A percentile compares a stretch with the other conserved stretches of the same genome.
Conservation (phyloP, 1,284 basidiomycete species). For the Inonotus hispidus region DNA sequence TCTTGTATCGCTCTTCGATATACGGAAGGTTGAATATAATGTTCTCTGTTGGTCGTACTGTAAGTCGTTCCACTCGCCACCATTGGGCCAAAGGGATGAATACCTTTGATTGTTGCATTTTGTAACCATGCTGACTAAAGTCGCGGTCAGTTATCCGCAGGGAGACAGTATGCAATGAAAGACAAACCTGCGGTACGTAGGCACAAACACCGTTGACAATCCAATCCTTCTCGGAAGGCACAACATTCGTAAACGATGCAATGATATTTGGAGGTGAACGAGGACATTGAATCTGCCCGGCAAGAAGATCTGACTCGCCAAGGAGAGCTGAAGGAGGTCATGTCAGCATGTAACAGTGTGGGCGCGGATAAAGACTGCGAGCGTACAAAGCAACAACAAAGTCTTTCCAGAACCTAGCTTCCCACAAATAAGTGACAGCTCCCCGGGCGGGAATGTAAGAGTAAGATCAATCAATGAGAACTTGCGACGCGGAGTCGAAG, state of each 20-base stretch:
- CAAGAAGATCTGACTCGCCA: slow-evolving; percentile 83
- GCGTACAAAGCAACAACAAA: slow-evolving; percentile 61
- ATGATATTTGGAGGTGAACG: slow-evolving; percentile 79
- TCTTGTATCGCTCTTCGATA: slow-evolving; percentile 71
- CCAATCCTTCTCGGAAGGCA: slow-evolving; percentile 59
- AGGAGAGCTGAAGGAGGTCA: slow-evolving; percentile 55
- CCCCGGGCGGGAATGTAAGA: slow-evolving; percentile 72
- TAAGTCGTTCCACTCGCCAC: background rate
- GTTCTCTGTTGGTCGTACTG: slow-evolving; percentile 53
- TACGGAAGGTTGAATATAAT: slow-evolving; percentile 87
- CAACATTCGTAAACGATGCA: slow-evolving; percentile 44
- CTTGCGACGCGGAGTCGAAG: slow-evolving; percentile 69
- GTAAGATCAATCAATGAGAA: slow-evolving; percentile 81
- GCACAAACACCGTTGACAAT: slow-evolving; percentile 73
- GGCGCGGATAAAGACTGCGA: background rate
- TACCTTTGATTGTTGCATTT: slow-evolving; percentile 87
- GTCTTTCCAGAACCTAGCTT: slow-evolving; percentile 83
- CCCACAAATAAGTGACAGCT: slow-evolving; percentile 80
- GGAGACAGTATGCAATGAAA: background rate
- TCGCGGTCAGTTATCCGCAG: background rate
- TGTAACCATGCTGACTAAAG: slow-evolving; percentile 71
- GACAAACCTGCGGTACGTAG: slow-evolving; percentile 82
- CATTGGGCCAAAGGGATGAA: slow-evolving; percentile 4
- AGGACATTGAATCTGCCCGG: slow-evolving; percentile 77
- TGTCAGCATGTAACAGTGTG: slow-evolving; percentile 3